Evolutionary conservation across 192 early-diverging fungal genomes (phyloP), one percentile per base, ranked within the genome.

Genomic region (Coemansia sp.): DNA sequence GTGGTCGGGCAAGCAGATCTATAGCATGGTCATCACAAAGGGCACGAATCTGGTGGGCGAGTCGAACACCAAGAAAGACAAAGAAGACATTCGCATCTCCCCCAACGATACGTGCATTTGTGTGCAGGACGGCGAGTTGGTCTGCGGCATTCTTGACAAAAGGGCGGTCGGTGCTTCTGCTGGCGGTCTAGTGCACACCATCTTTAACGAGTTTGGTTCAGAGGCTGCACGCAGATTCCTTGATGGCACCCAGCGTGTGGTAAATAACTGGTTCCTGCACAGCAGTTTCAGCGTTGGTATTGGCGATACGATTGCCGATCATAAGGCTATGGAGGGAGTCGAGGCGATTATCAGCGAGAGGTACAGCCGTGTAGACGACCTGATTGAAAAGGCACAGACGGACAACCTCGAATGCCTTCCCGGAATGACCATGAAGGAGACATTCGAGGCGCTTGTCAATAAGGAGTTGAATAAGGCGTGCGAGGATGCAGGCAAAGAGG

Each of bases 1-100:
- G 63, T 99, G 97, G 97, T 92, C 96, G 1, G 95, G 95, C 61
- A 99, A 99, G 77, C 97, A 99, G 74, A 89, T 99, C 57, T 71
- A 96, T 62, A 90, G 88, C 76, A 85, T 98, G 84, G 86, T 97
- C n/a, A 93, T 94, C 61, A 91, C 91, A 14, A 91, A 90, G 73
- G 93, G 93, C 52, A 95, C 96, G 79, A 99, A 99, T 81, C 89
- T 94, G 71, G 71, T 85, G 41, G 89, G 89, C 23, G 85, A 85
- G 66, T 89, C 92, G 72, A 86, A 83, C 34, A 88, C 87, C 13
- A 91, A 93, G 67, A 92, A 91, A 5, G 92, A 96, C 70, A 83
- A 81, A 33, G 93, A 97, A 66, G 77, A 65, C 20, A 87, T 88
- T 0, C 85, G 88, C 55, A 91, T 91, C 42, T 89, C 91, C 20